Conservation (phyloP, 495 filamentous ascomycete genomes). For the Aspergillus avenaceus region DNA sequence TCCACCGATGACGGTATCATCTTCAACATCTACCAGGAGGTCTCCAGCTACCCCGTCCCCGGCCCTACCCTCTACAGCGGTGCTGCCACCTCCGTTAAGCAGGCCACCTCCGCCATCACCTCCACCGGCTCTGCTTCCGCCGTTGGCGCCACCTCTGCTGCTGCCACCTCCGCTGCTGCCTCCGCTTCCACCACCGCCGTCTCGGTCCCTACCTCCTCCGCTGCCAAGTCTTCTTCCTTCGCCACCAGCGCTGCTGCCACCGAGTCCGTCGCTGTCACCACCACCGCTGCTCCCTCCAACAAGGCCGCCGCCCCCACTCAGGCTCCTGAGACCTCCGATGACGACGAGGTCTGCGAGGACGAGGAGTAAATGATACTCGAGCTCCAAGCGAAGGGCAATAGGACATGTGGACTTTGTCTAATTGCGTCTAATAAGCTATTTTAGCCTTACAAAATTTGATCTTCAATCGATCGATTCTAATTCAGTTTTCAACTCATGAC, state of each 20-base stretch:
- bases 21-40: constrained; percentile 51
- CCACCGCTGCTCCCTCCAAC: background rate
- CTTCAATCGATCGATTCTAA: too few relatives aligned
- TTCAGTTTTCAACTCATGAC: too few relatives aligned
- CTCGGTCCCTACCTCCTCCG: background rate
- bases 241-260: too few relatives aligned
- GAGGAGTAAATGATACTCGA: too few relatives aligned
- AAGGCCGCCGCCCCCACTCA: background rate
- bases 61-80: constrained; percentile 36
- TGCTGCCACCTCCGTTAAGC: constrained; percentile 10
- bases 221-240: background rate
- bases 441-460: too few relatives aligned
- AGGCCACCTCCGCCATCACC: constrained; percentile 18
- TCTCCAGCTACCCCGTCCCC: constrained; percentile 42
- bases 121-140: constrained; percentile 16
- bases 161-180: background rate
- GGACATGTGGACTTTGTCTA: too few relatives aligned
- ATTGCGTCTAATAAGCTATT: too few relatives aligned
- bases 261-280: too few relatives aligned
- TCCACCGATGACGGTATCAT: constrained; percentile 51
- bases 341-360: too few relatives aligned
- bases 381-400: too few relatives aligned
- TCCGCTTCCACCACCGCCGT: background rate
- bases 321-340: background rate
- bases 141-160: constrained; percentile 1